These are phyloP conservation scores for Aquilaria malaccensis DNA, from an alignment of 345 rosid genomes.

Conservation along the genomic window DNA sequence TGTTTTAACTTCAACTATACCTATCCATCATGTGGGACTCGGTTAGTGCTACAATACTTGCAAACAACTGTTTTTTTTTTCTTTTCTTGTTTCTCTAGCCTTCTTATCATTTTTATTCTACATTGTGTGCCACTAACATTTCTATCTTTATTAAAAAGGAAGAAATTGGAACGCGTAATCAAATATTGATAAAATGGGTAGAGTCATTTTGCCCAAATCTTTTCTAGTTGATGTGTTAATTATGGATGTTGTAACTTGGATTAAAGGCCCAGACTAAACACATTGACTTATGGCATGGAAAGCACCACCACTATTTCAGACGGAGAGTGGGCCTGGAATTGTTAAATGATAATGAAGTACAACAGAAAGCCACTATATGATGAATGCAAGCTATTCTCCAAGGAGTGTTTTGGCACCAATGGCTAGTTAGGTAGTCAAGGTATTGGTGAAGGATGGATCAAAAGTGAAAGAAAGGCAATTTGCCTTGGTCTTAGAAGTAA, in stretches of 20 bases:
- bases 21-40: no score
- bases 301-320: constrained; percentile 55
- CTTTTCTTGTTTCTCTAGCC: not conserved
- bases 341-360: constrained; percentile 49
- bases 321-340: constrained; percentile 54
- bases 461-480: constrained; percentile 78
- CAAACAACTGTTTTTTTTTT: not conserved
- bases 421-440: constrained; percentile 95
- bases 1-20: no score
- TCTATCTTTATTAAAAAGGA: no score
- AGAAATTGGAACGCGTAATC: not conserved
- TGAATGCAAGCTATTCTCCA: constrained; percentile 41
- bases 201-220: not conserved
- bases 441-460: constrained; percentile 57
- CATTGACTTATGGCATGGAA: constrained; percentile 69
- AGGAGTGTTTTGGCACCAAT: constrained; percentile 80
- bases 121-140: no score
- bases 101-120: no score
- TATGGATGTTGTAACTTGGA: constrained; percentile 11
- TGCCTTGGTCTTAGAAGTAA: constrained; percentile 79
- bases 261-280: constrained; percentile 55
- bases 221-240: constrained; percentile 7
- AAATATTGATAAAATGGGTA: not conserved
- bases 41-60: not conserved
- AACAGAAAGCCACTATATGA: constrained; percentile 44